These are phyloP conservation scores for Lumnitzera littorea DNA, from an alignment of 345 rosid genomes.

Conservation along the genomic window DNA sequence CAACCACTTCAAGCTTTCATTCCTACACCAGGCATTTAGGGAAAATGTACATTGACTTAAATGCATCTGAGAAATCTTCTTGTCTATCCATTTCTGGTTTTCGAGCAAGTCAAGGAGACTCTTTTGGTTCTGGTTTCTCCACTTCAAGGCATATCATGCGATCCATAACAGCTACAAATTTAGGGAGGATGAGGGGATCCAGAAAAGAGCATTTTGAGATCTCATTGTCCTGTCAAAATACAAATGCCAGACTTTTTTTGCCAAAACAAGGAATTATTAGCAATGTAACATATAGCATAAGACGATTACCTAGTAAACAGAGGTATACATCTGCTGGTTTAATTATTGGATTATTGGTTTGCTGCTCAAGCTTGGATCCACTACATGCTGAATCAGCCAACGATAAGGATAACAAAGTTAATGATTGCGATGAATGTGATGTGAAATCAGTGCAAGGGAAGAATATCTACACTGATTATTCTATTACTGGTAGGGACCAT, in stretches of 20 bases:
- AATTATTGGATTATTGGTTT: constrained; percentile 56
- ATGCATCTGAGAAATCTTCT: constrained; percentile 34
- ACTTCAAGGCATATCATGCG: constrained; percentile 20
- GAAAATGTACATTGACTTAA: constrained; percentile 25
- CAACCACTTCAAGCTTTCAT: constrained; percentile 31
- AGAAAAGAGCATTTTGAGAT: constrained; percentile 36
- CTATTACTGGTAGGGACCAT: constrained; percentile 57
- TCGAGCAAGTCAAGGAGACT: constrained; percentile 18
- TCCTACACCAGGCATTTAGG: constrained; percentile 21
- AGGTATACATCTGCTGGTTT: constrained; percentile 45
- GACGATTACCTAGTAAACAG: constrained; percentile 31
- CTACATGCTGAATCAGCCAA: constrained; percentile 48
- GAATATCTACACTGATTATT: constrained; percentile 70
- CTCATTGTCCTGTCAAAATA: constrained; percentile 33
- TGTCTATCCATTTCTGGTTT: constrained; percentile 18
- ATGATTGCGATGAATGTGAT: constrained; percentile 19
- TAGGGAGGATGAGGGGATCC: constrained; percentile 19
- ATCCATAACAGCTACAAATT: constrained; percentile 29
- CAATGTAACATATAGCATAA: constrained; percentile 33
- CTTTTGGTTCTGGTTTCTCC: constrained; percentile 19
- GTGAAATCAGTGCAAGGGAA: constrained; percentile 52
- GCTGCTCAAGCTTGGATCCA: constrained; percentile 56
- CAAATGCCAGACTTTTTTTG: constrained; percentile 31
- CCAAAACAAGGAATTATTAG: constrained; percentile 31
- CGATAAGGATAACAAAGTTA: constrained; percentile 26